A percentile compares a stretch with the other conserved stretches of the same genome.
phyloP scores from a whole-genome alignment of 2,329 filamentous ascomycete genomes.

The Colletotrichum chlorophyti region DNA sequence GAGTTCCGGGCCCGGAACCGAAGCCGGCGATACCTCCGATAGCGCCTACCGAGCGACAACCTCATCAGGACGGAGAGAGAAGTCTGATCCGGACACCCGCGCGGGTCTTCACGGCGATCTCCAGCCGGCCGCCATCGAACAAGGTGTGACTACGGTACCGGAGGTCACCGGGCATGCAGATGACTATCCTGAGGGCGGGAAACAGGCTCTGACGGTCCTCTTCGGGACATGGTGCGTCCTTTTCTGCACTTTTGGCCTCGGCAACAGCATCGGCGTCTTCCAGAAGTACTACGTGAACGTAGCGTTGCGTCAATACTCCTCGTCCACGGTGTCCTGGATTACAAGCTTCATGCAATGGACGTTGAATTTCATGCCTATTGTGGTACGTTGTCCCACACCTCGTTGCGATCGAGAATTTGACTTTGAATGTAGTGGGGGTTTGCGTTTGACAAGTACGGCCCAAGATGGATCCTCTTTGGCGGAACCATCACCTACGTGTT shows the following conservation, averaged over 20 bases:
- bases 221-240: slow-evolving; percentile 50
- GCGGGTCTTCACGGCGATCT: slow-evolving; percentile 22
- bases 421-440: slow-evolving; percentile 46
- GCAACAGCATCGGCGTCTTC: slow-evolving; percentile 60
- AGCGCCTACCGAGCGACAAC: not conserved
- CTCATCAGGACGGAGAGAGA: not conserved
- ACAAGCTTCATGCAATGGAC: slow-evolving; percentile 54
- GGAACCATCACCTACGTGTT: slow-evolving; percentile 66
- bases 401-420: not conserved
- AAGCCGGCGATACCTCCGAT: not conserved
- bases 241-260: slow-evolving; percentile 51
- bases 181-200: slow-evolving; percentile 62
- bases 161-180: slow-evolving; percentile 42
- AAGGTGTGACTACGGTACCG: slow-evolving; percentile 20
- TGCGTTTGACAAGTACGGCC: slow-evolving; percentile 70
- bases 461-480: slow-evolving; percentile 60
- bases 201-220: slow-evolving; percentile 63
- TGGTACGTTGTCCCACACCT: slow-evolving; percentile 46
- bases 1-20: not conserved
- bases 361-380: slow-evolving; percentile 53
- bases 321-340: slow-evolving; percentile 66
- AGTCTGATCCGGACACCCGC: not conserved
- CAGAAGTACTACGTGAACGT: slow-evolving; percentile 63
- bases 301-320: slow-evolving; percentile 52
- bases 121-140: not conserved